Conservation (phyloP, 495 filamentous ascomycete genomes). For the Penicillium dipodomyicola region DNA sequence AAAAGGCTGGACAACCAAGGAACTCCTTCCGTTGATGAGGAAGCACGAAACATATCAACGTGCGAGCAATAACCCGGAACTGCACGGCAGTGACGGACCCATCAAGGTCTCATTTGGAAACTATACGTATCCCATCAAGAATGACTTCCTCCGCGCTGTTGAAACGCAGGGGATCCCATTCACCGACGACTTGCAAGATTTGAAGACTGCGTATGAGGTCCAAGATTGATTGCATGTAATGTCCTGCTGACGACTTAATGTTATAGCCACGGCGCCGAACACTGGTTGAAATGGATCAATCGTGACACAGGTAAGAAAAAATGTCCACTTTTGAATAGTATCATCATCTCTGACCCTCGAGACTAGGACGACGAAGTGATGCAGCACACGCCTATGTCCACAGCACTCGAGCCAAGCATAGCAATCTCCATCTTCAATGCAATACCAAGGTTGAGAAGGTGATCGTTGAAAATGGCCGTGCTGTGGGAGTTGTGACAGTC, state of each 20-base stretch:
- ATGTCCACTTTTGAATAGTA: background rate
- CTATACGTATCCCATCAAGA: constrained; percentile 66
- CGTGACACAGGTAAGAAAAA: constrained; percentile 51
- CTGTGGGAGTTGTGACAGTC: constrained; percentile 59
- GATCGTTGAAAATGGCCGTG: constrained; percentile 67
- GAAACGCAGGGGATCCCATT: constrained; percentile 74
- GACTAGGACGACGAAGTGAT: constrained; percentile 53
- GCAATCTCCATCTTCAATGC: constrained; percentile 71
- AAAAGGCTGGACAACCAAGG: constrained; percentile 77
- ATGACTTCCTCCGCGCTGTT: constrained; percentile 77
- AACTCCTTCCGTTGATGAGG: constrained; percentile 75
- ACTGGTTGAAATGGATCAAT: constrained; percentile 67
- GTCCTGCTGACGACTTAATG: background rate
- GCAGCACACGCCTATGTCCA: constrained; percentile 76
- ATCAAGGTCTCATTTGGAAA: constrained; percentile 87
- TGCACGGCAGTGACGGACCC: constrained; percentile 77
- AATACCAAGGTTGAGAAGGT: constrained; percentile 84
- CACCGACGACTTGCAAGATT: constrained; percentile 67
- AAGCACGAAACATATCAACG: constrained; percentile 85
- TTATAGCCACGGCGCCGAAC: constrained; percentile 37
- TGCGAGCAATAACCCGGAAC: constrained; percentile 68
- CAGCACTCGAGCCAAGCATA: constrained; percentile 61
- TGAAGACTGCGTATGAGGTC: constrained; percentile 55
- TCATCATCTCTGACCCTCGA: constrained; percentile 4
- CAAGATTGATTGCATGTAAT: too few species aligned